Percentiles rank a stretch among this genome's conserved stretches.
These are phyloP conservation scores for Pichia eremophila DNA, from an alignment of 805 yeast species.

Conservation along the genomic window DNA sequence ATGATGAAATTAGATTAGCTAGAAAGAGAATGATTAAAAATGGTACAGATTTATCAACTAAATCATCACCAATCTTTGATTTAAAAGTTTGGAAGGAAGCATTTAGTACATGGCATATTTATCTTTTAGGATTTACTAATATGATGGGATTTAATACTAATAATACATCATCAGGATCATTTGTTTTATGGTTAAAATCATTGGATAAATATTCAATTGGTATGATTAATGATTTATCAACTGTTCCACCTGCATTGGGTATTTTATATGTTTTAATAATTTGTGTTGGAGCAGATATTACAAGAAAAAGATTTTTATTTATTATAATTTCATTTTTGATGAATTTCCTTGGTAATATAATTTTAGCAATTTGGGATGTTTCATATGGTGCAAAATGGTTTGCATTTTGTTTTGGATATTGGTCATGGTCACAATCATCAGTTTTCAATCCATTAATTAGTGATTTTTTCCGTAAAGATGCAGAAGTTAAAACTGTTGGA, in stretches of 20 bases:
- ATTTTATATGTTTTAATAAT: slow-evolving; percentile 38
- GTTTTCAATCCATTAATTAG: slow-evolving; percentile 49
- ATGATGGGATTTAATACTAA: slow-evolving; percentile 56
- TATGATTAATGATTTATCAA: slow-evolving; percentile 39
- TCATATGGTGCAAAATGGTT: slow-evolving; percentile 53
- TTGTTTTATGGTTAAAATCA: slow-evolving; percentile 53
- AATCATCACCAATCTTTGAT: slow-evolving; percentile 30
- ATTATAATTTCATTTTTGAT: slow-evolving; percentile 43
- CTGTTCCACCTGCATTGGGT: slow-evolving; percentile 53
- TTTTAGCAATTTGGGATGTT: slow-evolving; percentile 53
- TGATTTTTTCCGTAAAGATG: slow-evolving; percentile 49
- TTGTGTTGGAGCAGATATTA: slow-evolving; percentile 43
- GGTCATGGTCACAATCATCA: slow-evolving; percentile 57
- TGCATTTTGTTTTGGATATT: slow-evolving; percentile 50
- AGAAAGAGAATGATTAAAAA: slow-evolving; percentile 32
- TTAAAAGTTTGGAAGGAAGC: slow-evolving; percentile 42
- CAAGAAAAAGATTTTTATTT: slow-evolving; percentile 46
- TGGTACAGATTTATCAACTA: slow-evolving; percentile 20
- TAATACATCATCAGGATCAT: slow-evolving; percentile 48
- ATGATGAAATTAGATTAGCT: slow-evolving; percentile 47
- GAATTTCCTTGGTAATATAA: slow-evolving; percentile 44
- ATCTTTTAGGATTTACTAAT: slow-evolving; percentile 44
- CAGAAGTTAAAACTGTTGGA: slow-evolving; percentile 44
- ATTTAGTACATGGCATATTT: slow-evolving; percentile 50
- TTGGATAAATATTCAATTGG: slow-evolving; percentile 34